A percentile compares a stretch with the other conserved stretches of the same genome.
Conservation (phyloP, 495 filamentous ascomycete species). For the Penicillium coprophilum region DNA sequence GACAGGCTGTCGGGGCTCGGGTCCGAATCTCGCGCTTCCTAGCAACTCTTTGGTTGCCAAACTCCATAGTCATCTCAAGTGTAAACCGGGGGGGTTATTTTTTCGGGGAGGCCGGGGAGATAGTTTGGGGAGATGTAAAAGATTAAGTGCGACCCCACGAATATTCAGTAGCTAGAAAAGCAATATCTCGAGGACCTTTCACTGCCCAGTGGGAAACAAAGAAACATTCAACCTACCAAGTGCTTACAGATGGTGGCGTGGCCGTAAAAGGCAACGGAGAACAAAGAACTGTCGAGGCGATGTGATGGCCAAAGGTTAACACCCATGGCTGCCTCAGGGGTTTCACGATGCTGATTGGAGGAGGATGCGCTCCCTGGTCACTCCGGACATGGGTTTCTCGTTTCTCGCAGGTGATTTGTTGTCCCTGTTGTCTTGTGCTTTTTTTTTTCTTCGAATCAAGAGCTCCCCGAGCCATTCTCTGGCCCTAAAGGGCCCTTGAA, state of each 20-base stretch:
- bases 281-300: slow-evolving; percentile 12
- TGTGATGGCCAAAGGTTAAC: slow-evolving; percentile 9
- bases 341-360: slow-evolving; percentile 18
- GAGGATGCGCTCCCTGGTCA: slow-evolving; percentile 7
- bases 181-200: not conserved
- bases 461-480: not conserved
- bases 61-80: slow-evolving; percentile 19
- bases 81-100: slow-evolving; percentile 13
- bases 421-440: no score
- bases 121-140: slow-evolving; percentile 2
- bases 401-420: not conserved
- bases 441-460: no score
- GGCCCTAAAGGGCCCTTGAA: not conserved
- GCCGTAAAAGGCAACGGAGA: slow-evolving; percentile 8
- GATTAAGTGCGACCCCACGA: slow-evolving; percentile 20
- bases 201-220: slow-evolving; percentile 16
- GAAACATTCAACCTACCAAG: slow-evolving; percentile 12
- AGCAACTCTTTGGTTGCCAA: slow-evolving; percentile 11
- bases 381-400: slow-evolving; percentile 3
- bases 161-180: slow-evolving; percentile 16
- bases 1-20: slow-evolving; percentile 32
- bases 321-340: slow-evolving; percentile 14
- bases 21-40: slow-evolving; percentile 32
- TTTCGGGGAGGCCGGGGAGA: slow-evolving; percentile 24
- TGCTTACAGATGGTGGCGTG: slow-evolving; percentile 11